Conservation (phyloP, 2,329 filamentous ascomycete genomes). For the Tolypocladium tundrense region DNA sequence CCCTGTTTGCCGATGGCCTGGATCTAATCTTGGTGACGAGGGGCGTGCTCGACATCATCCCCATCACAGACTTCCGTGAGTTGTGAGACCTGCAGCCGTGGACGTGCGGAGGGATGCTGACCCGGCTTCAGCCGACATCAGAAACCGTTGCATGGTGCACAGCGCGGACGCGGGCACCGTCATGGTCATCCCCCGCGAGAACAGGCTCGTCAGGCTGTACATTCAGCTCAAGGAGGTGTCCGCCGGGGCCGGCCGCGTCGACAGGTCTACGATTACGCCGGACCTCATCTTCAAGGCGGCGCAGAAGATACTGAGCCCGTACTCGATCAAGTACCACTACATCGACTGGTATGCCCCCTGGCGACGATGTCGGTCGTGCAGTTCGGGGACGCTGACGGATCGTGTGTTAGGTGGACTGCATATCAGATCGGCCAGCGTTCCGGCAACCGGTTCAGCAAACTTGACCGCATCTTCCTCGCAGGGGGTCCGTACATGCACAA, state of each 20-base stretch:
- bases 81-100: not conserved
- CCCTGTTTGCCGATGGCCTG: not conserved
- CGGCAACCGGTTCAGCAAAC: conserved; percentile 43
- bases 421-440: conserved; percentile 59
- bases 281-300: conserved; percentile 53
- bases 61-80: conserved; percentile 40
- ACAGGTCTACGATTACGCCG: conserved; percentile 52
- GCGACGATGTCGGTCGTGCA: not conserved
- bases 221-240: conserved; percentile 47
- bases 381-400: not conserved
- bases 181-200: conserved; percentile 56
- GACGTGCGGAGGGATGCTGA: not conserved
- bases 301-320: conserved; percentile 55
- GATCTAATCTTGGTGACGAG: conserved; percentile 2
- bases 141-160: conserved; percentile 48
- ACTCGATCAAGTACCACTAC: conserved; percentile 53
- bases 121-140: conserved; percentile 33
- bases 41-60: conserved; percentile 34
- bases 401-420: conserved; percentile 11
- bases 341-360: conserved; percentile 47
- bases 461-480: conserved; percentile 55
- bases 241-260: conserved; percentile 36
- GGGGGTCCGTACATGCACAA: conserved; percentile 42
- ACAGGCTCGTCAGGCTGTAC: conserved; percentile 52
- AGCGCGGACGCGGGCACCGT: conserved; percentile 44